Percentiles rank a stretch among this genome's conserved stretches.
Evolutionary conservation across 352 stramenopile species (phyloP).

Genomic region (Phytophthora pisi): DNA sequence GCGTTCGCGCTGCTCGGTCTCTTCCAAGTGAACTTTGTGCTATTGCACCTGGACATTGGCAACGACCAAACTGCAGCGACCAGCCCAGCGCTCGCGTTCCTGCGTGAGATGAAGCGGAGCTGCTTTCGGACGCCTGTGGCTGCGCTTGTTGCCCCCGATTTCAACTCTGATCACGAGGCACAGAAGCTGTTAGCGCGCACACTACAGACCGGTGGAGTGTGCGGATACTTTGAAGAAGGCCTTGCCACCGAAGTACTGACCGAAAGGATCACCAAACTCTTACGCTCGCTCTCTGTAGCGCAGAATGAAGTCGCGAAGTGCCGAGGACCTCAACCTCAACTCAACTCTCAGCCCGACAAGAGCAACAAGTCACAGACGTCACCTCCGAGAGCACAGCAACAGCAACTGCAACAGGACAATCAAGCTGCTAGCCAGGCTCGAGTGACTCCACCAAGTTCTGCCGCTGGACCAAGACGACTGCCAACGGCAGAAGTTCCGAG

Average conservation of each 20-base stretch:
- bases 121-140: conserved; percentile 61
- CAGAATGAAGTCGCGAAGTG: conserved; percentile 58
- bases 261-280: conserved; percentile 52
- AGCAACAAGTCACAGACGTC: conserved; percentile 12
- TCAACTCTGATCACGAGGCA: conserved; percentile 28
- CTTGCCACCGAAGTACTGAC: conserved; percentile 43
- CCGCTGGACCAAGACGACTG: conserved; percentile 19
- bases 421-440: conserved; percentile 16
- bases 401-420: conserved; percentile 10
- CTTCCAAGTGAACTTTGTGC: conserved; percentile 69
- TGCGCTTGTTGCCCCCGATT: conserved; percentile 40
- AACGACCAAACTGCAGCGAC: conserved; percentile 61
- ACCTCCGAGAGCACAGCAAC: conserved; percentile 11
- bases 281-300: conserved; percentile 60
- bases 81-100: conserved; percentile 56
- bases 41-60: conserved; percentile 56
- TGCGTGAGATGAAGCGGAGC: conserved; percentile 63
- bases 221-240: conserved; percentile 66
- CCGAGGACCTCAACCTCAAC: conserved; percentile 36
- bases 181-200: conserved; percentile 59
- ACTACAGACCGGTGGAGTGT: conserved; percentile 58
- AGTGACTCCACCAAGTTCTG: conserved; percentile 22
- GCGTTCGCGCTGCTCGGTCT: conserved; percentile 63
- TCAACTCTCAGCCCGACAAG: neutral
- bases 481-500: conserved; percentile 31